Percentiles rank a stretch among this genome's conserved stretches.
These are phyloP conservation scores for Symbiodinium natans DNA, from an alignment of 73 alveolate species.

Conservation along the genomic window DNA sequence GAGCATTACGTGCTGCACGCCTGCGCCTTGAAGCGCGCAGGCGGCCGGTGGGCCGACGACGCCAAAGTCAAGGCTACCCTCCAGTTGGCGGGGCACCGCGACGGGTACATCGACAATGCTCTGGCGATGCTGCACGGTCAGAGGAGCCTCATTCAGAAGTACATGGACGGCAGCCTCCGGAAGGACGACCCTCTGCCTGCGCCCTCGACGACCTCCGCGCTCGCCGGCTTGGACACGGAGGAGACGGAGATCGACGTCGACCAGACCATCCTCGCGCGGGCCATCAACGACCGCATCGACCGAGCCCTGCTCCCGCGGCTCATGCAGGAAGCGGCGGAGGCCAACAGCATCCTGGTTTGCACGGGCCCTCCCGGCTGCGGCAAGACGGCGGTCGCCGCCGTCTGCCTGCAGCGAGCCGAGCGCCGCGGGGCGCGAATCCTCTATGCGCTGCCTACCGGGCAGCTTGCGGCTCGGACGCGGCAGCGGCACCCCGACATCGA, in stretches of 20 bases:
- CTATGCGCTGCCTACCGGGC: conserved; percentile 5
- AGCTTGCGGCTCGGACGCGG: not conserved
- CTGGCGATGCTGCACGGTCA: not conserved
- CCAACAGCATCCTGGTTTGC: not conserved
- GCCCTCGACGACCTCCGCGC: not conserved
- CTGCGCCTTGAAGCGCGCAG: not conserved
- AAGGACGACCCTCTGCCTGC: not conserved
- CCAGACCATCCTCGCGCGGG: not conserved
- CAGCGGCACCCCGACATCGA: conserved; percentile 22
- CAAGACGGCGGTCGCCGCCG: not conserved
- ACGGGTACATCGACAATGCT: not conserved
- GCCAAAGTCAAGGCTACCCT: not conserved
- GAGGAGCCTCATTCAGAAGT: not conserved
- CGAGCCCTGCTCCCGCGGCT: not conserved
- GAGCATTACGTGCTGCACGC: not conserved
- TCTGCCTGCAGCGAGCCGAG: not conserved
- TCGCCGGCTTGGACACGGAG: not conserved
- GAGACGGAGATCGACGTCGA: not conserved
- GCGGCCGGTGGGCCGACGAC: not conserved
- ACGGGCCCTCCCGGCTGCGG: conserved; percentile 18
- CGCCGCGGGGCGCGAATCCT: not conserved
- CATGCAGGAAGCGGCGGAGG: not conserved
- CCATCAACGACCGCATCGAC: not conserved
- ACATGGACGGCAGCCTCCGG: not conserved
- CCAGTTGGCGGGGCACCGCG: not conserved